Base-by-base conservation (phyloP, 495 filamentous ascomycete species). In the Hypoxylon fragiforme region DNA sequence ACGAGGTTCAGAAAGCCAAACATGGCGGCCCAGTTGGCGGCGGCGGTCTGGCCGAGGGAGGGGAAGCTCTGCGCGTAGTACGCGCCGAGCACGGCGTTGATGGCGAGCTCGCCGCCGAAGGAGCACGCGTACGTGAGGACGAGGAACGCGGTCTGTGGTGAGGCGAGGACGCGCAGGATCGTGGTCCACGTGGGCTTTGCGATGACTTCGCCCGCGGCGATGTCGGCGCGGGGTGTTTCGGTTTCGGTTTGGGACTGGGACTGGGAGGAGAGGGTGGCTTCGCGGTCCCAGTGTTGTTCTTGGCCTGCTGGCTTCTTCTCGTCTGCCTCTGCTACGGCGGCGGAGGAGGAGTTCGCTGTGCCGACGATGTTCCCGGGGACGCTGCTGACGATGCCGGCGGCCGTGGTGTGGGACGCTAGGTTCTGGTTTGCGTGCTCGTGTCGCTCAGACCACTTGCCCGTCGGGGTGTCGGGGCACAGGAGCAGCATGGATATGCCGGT, bases 1-100 rank as follows among this genome's bases (percentile, higher is more conserved):
- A 87, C 68, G 26, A 92, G 73, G 69, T 96, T 95, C 20, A 96
- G 73, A 41, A 96, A 85, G 7, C 91, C 91, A 65, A 95, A 96
- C 85, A 95, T 92, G 46, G 91, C 89, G 0, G 90, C 88, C 85
- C 87, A 95, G 58, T 82, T 79, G 2, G 88, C 83, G 5, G 86
- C 82, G 18, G 77, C 70, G 7, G 89, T 92, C 67, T 92, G 89
- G 3, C 81, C 81, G 39, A 95, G 84, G 9, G 67, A 40, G 0
- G 85, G 83, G 76, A 95, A 95, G 67, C 91, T 88, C 46, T 84
- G 76, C 34, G 78, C 63, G 71, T 95, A 96, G 79, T 91, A 95
- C 3, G 85, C 69, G 41, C 86, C 84, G 4, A 96, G 83, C 47
- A 92, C 82, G 20, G 84, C 81, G 79, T 96, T 92, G 73, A 96